A percentile compares a stretch with the other conserved stretches of the same genome.
Evolutionary conservation across 495 filamentous ascomycete species (phyloP).

Genomic region (Annulohypoxylon bovei): DNA sequence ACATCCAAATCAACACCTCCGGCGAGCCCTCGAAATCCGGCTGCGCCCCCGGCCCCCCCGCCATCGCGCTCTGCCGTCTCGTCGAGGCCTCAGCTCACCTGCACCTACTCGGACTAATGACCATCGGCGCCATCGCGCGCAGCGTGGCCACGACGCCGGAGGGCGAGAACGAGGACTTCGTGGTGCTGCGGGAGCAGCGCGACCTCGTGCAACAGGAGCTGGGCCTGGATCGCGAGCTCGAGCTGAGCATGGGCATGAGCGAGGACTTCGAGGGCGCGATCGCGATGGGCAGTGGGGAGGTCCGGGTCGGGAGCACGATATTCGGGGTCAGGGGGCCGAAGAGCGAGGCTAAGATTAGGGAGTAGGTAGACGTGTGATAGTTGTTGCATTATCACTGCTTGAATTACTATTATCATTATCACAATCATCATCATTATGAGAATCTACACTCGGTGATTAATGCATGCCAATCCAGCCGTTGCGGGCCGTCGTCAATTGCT

Average conservation of each 20-base stretch:
- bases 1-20: conserved; percentile 95
- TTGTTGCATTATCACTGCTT: not conserved
- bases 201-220: conserved; percentile 66
- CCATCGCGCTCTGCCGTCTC: conserved; percentile 70
- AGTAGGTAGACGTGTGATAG: conserved; percentile 38
- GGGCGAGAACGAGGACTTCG: conserved; percentile 91
- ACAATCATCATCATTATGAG: not conserved
- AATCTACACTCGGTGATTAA: not conserved
- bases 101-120: conserved; percentile 87
- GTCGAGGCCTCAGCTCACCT: conserved; percentile 75
- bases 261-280: conserved; percentile 94
- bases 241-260: conserved; percentile 85
- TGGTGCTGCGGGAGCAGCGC: conserved; percentile 70
- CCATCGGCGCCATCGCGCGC: conserved; percentile 91
- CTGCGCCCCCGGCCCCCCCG: conserved; percentile 68
- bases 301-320: conserved; percentile 94
- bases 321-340: conserved; percentile 84
- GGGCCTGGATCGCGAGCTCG: conserved; percentile 52
- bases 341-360: conserved; percentile 71
- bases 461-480: not conserved
- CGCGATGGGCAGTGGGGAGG: conserved; percentile 82
- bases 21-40: conserved; percentile 88
- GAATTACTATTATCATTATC: not conserved
- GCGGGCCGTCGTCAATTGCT: conserved; percentile 6
- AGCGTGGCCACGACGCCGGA: conserved; percentile 74